Conservation (phyloP, 2,329 filamentous ascomycete genomes). For the Fusarium sp. region DNA sequence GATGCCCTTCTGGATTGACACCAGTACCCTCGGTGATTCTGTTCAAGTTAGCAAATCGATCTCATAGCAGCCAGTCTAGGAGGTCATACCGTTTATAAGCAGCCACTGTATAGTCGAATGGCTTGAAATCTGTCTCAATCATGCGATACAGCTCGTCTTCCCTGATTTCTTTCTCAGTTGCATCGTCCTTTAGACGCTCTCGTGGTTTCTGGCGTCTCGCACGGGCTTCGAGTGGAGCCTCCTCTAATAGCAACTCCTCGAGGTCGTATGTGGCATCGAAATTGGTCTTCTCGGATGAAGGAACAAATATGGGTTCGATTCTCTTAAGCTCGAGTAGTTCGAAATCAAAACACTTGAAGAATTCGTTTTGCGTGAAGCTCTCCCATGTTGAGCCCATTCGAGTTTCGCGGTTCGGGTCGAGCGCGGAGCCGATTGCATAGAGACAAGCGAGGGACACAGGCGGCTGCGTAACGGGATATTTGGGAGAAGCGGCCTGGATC, state of each 20-base stretch:
- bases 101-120: slow-evolving; percentile 91
- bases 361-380: slow-evolving; percentile 85
- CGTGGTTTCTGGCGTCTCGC: slow-evolving; percentile 93
- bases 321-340: slow-evolving; percentile 83
- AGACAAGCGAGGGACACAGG: slow-evolving; percentile 88
- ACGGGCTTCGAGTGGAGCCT: slow-evolving; percentile 91
- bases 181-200: slow-evolving; percentile 90
- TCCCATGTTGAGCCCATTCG: slow-evolving; percentile 89
- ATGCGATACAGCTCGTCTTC: slow-evolving; percentile 93
- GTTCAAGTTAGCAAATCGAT: slow-evolving; percentile 27
- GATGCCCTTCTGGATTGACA: slow-evolving; percentile 18
- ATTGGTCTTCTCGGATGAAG: slow-evolving; percentile 97
- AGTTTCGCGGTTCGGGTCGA: slow-evolving; percentile 81
- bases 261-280: slow-evolving; percentile 98
- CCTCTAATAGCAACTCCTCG: slow-evolving; percentile 91
- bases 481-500: slow-evolving; percentile 82
- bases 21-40: slow-evolving; percentile 50
- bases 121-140: slow-evolving; percentile 92
- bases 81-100: slow-evolving; percentile 75
- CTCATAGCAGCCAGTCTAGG: too few species aligned
- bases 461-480: slow-evolving; percentile 91
- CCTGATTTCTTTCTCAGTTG: slow-evolving; percentile 91
- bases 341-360: slow-evolving; percentile 89
- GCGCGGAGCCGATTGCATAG: slow-evolving; percentile 83
- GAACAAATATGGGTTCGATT: slow-evolving; percentile 89